A percentile compares a stretch with the other conserved stretches of the same genome.
These are phyloP conservation scores for Solanum stenotomum DNA, from an alignment of 257 asterid genomes.

Conservation along the genomic window DNA sequence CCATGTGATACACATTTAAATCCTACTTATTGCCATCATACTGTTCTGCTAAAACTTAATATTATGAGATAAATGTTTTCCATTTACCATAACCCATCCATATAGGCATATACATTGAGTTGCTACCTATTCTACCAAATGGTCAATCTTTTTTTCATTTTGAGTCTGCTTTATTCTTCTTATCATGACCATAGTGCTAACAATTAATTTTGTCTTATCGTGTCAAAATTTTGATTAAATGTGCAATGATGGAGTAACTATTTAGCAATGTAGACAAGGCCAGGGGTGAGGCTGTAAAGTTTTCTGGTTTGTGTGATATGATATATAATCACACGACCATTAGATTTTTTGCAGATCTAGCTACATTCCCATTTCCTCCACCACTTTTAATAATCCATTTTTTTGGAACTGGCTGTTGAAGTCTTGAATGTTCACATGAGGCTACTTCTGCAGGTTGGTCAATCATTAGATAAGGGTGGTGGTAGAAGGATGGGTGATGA, in stretches of 20 bases:
- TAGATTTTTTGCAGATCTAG: not conserved
- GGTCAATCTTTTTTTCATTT: not conserved
- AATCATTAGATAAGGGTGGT: not conserved
- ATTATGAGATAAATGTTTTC: not conserved
- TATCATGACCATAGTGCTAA: not conserved
- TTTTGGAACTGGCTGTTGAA: not conserved
- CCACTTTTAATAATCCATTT: not conserved
- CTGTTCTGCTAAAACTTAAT: not conserved
- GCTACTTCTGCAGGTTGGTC: constrained; percentile 4
- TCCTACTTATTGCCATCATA: not conserved
- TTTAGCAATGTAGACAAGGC: not conserved
- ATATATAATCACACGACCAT: not conserved
- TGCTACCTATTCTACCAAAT: not conserved
- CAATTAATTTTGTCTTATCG: not conserved
- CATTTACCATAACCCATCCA: not conserved
- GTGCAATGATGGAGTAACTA: not conserved
- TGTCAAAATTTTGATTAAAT: not conserved
- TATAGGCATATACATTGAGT: not conserved
- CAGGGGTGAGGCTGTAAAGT: not conserved
- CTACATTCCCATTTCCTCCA: not conserved
- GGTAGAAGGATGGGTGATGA: not conserved
- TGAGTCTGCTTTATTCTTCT: not conserved
- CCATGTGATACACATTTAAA: not conserved
- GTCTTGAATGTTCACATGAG: constrained; percentile 1
- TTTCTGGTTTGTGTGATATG: not conserved